phyloP scores from a whole-genome alignment of 169 alveolate genomes.

The Cryptosporidium parvum region DNA sequence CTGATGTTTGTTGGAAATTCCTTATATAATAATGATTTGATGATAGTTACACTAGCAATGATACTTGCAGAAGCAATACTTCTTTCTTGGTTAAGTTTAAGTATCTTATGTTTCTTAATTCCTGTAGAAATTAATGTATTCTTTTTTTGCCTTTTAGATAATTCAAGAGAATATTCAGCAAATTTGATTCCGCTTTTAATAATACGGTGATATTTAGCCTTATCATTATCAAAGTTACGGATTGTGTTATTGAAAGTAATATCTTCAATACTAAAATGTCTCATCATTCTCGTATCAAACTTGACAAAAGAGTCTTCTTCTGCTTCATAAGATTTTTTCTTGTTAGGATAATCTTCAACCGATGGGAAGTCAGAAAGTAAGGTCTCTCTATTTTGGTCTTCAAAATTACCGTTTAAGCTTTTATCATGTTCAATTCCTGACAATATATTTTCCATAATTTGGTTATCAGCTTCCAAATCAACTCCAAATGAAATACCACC shows the following conservation, averaged over 20 bases:
- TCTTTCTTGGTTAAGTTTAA: slow-evolving; percentile 26
- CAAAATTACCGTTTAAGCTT: neutral
- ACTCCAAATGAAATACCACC: neutral
- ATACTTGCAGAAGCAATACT: slow-evolving; percentile 58
- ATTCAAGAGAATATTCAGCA: slow-evolving; percentile 51
- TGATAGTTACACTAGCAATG: slow-evolving; percentile 40
- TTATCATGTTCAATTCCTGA: slow-evolving; percentile 1
- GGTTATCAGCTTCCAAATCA: neutral
- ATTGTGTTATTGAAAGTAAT: slow-evolving; percentile 21
- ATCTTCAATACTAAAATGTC: slow-evolving; percentile 62
- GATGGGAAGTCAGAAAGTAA: neutral
- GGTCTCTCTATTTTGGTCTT: neutral
- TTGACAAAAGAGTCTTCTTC: slow-evolving; percentile 66
- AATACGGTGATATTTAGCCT: slow-evolving; percentile 56
- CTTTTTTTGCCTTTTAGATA: slow-evolving; percentile 23
- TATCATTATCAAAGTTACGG: slow-evolving; percentile 6
- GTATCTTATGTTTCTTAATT: slow-evolving; percentile 4
- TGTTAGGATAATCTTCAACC: neutral
- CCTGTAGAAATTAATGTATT: neutral
- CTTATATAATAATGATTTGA: slow-evolving; percentile 48
- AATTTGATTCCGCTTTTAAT: slow-evolving; percentile 69
- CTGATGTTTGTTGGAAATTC: slow-evolving; percentile 46
- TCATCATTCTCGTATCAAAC: slow-evolving; percentile 56
- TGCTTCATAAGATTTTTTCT: neutral
- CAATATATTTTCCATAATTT: slow-evolving; percentile 35